Evolutionary conservation across 306 rosid species (phyloP).

Genomic region (Castanea sativa): DNA sequence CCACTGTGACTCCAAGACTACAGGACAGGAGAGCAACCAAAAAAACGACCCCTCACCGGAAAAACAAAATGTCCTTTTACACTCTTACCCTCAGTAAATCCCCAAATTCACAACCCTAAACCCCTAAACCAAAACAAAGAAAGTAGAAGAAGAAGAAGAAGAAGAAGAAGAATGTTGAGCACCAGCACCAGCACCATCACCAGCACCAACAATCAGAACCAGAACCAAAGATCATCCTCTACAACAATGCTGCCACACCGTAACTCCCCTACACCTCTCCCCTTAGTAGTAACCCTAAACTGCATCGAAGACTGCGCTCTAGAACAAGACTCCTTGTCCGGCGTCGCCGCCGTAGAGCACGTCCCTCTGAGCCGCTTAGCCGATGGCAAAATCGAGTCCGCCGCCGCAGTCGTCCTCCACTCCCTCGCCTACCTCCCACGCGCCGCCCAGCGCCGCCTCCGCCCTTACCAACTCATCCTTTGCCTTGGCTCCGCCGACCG

Average conservation of each 20-base stretch:
- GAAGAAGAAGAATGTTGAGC: background rate
- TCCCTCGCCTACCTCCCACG: slow-evolving; percentile 95
- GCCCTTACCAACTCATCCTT: slow-evolving; percentile 81
- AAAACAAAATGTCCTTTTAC: background rate
- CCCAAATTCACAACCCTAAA: slow-evolving; percentile 14
- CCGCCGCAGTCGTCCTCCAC: slow-evolving; percentile 84
- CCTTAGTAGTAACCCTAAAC: slow-evolving; percentile 79
- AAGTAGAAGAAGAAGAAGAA: background rate
- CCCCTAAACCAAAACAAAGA: slow-evolving; percentile 16
- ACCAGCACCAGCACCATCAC: background rate
- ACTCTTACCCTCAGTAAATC: slow-evolving; percentile 9
- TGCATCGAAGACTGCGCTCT: slow-evolving; percentile 87
- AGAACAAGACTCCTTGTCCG: slow-evolving; percentile 77
- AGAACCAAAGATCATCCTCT: slow-evolving; percentile 51
- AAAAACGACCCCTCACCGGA: slow-evolving; percentile 7
- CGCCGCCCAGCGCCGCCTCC: slow-evolving; percentile 97
- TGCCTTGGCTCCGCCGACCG: slow-evolving; percentile 96
- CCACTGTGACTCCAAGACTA: background rate
- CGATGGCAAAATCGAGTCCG: slow-evolving; percentile 87
- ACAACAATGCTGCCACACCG: slow-evolving; percentile 79
- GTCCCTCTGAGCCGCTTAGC: slow-evolving; percentile 85
- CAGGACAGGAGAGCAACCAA: background rate
- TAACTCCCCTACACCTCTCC: slow-evolving; percentile 55
- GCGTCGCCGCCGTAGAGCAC: slow-evolving; percentile 74
- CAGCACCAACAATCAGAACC: slow-evolving; percentile 15